Evolutionary conservation across 495 filamentous ascomycete genomes (phyloP).

Genomic region (Apiosordaria backusii): DNA sequence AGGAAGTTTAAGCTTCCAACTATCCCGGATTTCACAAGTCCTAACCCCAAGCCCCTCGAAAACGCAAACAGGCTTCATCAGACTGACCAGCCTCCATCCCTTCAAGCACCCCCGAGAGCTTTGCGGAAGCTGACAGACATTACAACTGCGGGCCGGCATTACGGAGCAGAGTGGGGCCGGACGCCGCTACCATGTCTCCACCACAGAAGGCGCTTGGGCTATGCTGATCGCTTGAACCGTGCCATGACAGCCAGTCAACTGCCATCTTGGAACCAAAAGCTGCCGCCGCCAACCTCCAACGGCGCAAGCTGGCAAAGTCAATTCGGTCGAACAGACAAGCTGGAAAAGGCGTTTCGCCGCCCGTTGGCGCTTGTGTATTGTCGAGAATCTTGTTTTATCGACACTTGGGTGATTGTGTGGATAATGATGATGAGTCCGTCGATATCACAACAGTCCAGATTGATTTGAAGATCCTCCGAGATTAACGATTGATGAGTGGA

Average conservation of each 20-base stretch:
- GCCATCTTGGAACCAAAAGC: neutral
- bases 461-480: conserved; percentile 1
- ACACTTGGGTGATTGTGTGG: neutral
- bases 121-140: neutral
- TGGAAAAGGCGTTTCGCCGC: neutral
- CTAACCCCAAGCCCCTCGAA: neutral
- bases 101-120: neutral
- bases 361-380: neutral
- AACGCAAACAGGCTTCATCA: no score
- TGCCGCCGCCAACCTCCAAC: neutral
- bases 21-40: neutral
- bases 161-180: neutral
- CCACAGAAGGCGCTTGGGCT: neutral
- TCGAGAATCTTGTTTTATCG: no score
- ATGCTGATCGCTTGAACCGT: neutral
- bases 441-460: neutral
- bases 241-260: neutral
- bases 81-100: neutral
- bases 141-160: neutral
- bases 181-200: neutral
- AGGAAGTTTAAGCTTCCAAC: neutral
- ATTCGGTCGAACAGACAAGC: neutral
- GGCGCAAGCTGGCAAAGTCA: conserved; percentile 2
- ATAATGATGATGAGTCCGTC: neutral
- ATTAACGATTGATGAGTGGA: neutral